Conservation (phyloP, 2,329 filamentous ascomycete genomes). For the Ambrosiella beaveri region DNA sequence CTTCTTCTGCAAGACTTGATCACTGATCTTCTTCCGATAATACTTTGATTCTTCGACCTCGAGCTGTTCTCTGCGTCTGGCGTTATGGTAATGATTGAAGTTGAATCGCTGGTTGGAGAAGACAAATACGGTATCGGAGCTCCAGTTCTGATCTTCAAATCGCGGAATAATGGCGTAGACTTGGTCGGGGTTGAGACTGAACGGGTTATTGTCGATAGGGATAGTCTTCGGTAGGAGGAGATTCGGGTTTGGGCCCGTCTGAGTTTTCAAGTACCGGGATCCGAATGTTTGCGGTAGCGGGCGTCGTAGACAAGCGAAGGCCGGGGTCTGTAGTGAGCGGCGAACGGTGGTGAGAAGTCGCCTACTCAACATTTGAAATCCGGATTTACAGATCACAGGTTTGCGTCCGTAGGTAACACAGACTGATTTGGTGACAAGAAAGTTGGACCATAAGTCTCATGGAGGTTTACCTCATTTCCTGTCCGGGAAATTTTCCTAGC, state of each 20-base stretch:
- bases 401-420: background rate
- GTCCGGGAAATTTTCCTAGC: background rate
- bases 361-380: background rate
- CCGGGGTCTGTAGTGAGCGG: background rate
- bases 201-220: slow-evolving; percentile 4
- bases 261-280: background rate
- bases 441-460: background rate
- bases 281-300: background rate
- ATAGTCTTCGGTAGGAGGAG: background rate
- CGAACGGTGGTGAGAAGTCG: background rate
- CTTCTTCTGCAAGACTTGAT: background rate
- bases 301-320: background rate
- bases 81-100: background rate
- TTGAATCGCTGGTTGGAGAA: slow-evolving; percentile 2
- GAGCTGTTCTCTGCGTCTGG: background rate
- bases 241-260: background rate
- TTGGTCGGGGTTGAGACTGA: slow-evolving; percentile 4
- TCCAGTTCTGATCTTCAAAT: slow-evolving; percentile 6
- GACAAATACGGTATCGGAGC: slow-evolving; percentile 13
- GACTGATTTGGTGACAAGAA: background rate
- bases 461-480: background rate
- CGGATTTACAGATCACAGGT: background rate
- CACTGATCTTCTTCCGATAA: background rate
- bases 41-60: background rate
- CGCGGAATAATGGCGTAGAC: slow-evolving; percentile 9